Percentiles rank a stretch among this genome's conserved stretches.
Conservation (phyloP, 2,329 filamentous ascomycete species). For the Monascus ruber region DNA sequence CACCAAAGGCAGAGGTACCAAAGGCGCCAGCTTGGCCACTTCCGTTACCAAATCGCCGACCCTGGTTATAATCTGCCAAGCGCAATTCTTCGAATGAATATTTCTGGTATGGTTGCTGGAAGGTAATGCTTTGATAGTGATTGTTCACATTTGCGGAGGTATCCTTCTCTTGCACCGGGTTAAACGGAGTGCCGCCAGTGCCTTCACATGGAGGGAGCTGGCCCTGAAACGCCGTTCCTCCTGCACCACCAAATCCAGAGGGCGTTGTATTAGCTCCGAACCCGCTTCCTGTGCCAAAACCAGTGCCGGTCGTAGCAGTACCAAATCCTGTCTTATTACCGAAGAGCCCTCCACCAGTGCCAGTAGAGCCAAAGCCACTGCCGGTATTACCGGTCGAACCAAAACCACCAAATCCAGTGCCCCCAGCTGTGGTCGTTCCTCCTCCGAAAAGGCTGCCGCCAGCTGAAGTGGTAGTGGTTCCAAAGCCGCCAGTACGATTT, state of each 20-base stretch:
- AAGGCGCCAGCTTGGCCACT: slow-evolving; percentile 75
- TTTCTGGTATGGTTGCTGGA: slow-evolving; percentile 51
- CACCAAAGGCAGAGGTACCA: slow-evolving; percentile 53
- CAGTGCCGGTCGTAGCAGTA: slow-evolving; percentile 6
- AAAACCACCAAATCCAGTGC: slow-evolving; percentile 19
- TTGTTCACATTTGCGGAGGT: slow-evolving; percentile 25
- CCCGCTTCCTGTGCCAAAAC: slow-evolving; percentile 18
- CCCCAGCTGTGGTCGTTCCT: slow-evolving; percentile 15
- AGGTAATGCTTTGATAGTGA: slow-evolving; percentile 38
- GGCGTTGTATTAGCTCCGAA: slow-evolving; percentile 14
- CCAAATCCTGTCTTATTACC: slow-evolving; percentile 19
- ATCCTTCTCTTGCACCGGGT: slow-evolving; percentile 36
- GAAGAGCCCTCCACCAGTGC: slow-evolving; percentile 29
- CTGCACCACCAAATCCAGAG: slow-evolving; percentile 26
- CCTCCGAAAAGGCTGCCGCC: slow-evolving; percentile 26
- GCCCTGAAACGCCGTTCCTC: slow-evolving; percentile 29
- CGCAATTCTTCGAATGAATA: slow-evolving; percentile 78
- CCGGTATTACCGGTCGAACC: slow-evolving; percentile 9
- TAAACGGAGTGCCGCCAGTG: slow-evolving; percentile 36
- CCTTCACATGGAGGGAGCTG: slow-evolving; percentile 32
- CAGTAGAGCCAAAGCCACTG: slow-evolving; percentile 15
- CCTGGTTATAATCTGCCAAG: slow-evolving; percentile 78
- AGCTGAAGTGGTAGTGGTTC: slow-evolving; percentile 15
- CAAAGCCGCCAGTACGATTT: slow-evolving; percentile 20
- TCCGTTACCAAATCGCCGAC: slow-evolving; percentile 69